Conservation (phyloP, 2,329 filamentous ascomycete species). For the Chaetomium olivaceum region DNA sequence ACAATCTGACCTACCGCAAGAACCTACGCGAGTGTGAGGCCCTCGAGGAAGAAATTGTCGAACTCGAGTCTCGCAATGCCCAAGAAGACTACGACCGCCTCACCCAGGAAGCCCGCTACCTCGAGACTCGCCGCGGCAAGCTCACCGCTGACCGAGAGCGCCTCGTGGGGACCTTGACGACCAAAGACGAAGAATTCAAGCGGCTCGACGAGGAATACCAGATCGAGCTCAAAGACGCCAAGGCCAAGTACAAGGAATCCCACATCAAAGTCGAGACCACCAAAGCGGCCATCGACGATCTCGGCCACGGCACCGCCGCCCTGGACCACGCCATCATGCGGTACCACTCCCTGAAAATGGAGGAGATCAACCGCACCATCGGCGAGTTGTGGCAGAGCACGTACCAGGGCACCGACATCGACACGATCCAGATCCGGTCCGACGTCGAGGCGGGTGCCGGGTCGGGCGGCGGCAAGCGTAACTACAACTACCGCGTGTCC, state of each 20-base stretch:
- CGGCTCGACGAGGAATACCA: constrained; percentile 78
- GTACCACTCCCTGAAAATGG: constrained; percentile 96
- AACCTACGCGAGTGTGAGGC: constrained; percentile 67
- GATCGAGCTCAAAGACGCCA: constrained; percentile 82
- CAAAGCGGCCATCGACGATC: constrained; percentile 87
- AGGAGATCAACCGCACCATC: constrained; percentile 93
- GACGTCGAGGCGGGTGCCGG: constrained; percentile 67
- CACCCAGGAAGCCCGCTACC: constrained; percentile 64
- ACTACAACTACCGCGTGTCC: constrained; percentile 95
- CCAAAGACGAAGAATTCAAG: constrained; percentile 78
- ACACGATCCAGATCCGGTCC: constrained; percentile 92
- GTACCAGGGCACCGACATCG: constrained; percentile 95
- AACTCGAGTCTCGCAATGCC: constrained; percentile 76
- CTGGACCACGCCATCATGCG: constrained; percentile 97
- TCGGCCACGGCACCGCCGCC: constrained; percentile 77
- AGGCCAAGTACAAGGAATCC: constrained; percentile 76
- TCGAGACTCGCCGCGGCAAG: constrained; percentile 67
- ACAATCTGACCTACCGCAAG: constrained; percentile 85
- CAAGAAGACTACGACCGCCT: constrained; percentile 79
- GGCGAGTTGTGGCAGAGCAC: constrained; percentile 96
- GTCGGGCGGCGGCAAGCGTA: constrained; percentile 63
- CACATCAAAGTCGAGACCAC: constrained; percentile 90
- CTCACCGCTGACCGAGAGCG: constrained; percentile 72
- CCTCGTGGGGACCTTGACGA: constrained; percentile 75
- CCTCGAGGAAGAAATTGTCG: constrained; percentile 68